Evolutionary conservation across 2,329 filamentous ascomycete species (phyloP).

Genomic region (Cladosporium cucumerinum): DNA sequence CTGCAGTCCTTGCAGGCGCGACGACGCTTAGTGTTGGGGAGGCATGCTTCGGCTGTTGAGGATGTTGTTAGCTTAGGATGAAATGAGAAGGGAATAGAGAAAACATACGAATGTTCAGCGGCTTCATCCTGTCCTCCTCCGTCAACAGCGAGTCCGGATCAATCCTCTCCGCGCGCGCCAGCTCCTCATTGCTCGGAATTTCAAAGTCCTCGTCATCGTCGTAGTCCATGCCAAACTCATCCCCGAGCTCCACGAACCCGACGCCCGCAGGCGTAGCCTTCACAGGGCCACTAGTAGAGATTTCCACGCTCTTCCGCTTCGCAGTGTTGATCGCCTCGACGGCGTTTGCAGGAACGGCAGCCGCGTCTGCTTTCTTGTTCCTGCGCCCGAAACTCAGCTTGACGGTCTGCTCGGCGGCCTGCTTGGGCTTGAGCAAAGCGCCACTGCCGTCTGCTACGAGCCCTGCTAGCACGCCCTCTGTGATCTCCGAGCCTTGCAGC

Average conservation of each 20-base stretch:
- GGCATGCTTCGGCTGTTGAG: constrained; percentile 71
- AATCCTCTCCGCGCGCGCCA: constrained; percentile 74
- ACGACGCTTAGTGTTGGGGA: constrained; percentile 83
- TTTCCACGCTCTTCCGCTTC: constrained; percentile 35
- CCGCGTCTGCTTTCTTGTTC: constrained; percentile 49
- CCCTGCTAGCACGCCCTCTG: constrained; percentile 82
- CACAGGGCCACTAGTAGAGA: constrained; percentile 36
- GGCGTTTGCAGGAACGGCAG: constrained; percentile 36
- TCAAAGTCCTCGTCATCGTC: constrained; percentile 33
- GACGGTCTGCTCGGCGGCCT: constrained; percentile 32
- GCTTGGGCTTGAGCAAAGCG: constrained; percentile 64
- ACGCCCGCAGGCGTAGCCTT: constrained; percentile 54
- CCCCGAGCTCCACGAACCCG: constrained; percentile 64
- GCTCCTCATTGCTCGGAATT: constrained; percentile 35
- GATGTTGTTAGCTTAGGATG: constrained; percentile 23
- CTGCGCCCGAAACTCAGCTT: constrained; percentile 59
- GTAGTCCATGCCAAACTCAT: constrained; percentile 55
- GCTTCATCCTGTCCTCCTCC: constrained; percentile 75
- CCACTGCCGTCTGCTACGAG: constrained; percentile 58
- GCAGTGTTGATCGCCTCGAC: constrained; percentile 32
- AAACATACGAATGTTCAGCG: constrained; percentile 69
- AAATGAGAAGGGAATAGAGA: too few relatives aligned
- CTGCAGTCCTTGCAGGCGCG: constrained; percentile 98
- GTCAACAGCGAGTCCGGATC: constrained; percentile 86
- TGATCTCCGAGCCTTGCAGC: constrained; percentile 56